These are phyloP conservation scores for Trichomonascus vanleenenianus DNA, from an alignment of 805 yeast species.

Conservation along the genomic window DNA sequence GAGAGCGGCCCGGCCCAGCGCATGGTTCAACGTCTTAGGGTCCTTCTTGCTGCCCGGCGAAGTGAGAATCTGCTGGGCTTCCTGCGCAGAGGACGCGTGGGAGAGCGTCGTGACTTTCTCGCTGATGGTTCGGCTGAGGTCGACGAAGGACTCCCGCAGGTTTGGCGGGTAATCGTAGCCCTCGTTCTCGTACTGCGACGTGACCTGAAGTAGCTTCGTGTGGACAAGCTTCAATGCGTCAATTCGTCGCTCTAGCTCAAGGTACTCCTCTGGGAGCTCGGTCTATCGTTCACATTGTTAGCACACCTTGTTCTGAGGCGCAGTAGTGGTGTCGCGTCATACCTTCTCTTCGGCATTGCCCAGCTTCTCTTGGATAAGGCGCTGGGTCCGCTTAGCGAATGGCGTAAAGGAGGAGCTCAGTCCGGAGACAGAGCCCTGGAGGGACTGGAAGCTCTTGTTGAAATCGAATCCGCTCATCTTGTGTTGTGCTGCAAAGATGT, in stretches of 20 bases:
- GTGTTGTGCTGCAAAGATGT: too few relatives aligned
- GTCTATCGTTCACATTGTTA: slow-evolving; percentile 31
- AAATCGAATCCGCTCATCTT: slow-evolving; percentile 26
- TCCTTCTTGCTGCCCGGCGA: slow-evolving; percentile 41
- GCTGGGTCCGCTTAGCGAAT: slow-evolving; percentile 71
- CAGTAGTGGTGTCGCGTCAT: slow-evolving; percentile 6
- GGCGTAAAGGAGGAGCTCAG: slow-evolving; percentile 47
- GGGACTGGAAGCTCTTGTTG: slow-evolving; percentile 31
- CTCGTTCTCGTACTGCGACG: slow-evolving; percentile 60
- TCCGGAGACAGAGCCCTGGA: slow-evolving; percentile 29
- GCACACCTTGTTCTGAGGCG: not conserved
- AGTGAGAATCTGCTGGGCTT: slow-evolving; percentile 67
- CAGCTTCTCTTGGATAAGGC: slow-evolving; percentile 68
- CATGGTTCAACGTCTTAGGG: slow-evolving; percentile 80
- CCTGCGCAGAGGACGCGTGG: slow-evolving; percentile 68
- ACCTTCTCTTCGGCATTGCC: slow-evolving; percentile 72
- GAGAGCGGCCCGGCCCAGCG: slow-evolving; percentile 68
- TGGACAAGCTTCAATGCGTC: slow-evolving; percentile 67
- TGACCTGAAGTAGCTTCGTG: slow-evolving; percentile 45
- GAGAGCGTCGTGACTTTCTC: slow-evolving; percentile 59
- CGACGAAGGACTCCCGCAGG: slow-evolving; percentile 65
- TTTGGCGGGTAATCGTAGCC: slow-evolving; percentile 79
- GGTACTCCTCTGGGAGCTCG: slow-evolving; percentile 75
- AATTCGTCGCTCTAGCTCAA: slow-evolving; percentile 62
- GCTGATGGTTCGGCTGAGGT: slow-evolving; percentile 58